Conservation (phyloP, 352 stramenopile genomes). For the Globisporangium splendens region DNA sequence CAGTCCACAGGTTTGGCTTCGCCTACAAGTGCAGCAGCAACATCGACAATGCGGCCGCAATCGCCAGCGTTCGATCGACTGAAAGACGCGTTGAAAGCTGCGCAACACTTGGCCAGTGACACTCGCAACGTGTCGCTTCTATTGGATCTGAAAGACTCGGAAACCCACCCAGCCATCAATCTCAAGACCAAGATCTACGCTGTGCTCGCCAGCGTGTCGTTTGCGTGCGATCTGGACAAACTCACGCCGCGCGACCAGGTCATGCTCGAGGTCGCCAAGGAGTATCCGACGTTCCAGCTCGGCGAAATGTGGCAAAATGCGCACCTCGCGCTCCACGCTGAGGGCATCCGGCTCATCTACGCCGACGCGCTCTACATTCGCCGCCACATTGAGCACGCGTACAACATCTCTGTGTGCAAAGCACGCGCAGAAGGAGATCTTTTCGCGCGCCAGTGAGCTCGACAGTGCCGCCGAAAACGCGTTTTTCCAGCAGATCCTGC, state of each 20-base stretch:
- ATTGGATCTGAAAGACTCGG: slow-evolving; percentile 26
- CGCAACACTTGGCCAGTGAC: slow-evolving; percentile 24
- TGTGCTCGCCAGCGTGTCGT: slow-evolving; percentile 60
- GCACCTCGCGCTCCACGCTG: slow-evolving; percentile 53
- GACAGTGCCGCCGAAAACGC: slow-evolving; percentile 22
- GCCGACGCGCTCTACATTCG: slow-evolving; percentile 72
- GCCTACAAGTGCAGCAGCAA: slow-evolving; percentile 1
- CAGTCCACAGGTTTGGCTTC: not conserved
- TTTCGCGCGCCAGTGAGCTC: slow-evolving; percentile 18
- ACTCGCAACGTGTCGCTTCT: slow-evolving; percentile 18
- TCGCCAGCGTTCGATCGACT: slow-evolving; percentile 69
- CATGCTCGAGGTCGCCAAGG: slow-evolving; percentile 71
- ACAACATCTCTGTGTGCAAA: slow-evolving; percentile 74
- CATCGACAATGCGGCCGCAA: slow-evolving; percentile 19
- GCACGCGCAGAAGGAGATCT: slow-evolving; percentile 51
- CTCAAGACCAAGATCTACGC: slow-evolving; percentile 73
- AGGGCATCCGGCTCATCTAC: slow-evolving; percentile 67
- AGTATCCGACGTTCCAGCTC: slow-evolving; percentile 62
- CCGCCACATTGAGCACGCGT: slow-evolving; percentile 67
- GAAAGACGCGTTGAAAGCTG: slow-evolving; percentile 61
- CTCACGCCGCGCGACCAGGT: slow-evolving; percentile 50
- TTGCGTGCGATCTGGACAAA: slow-evolving; percentile 24
- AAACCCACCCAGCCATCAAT: slow-evolving; percentile 48
- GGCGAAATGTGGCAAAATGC: slow-evolving; percentile 78
- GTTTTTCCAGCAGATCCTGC: slow-evolving; percentile 53